These are phyloP conservation scores for Paracoccidioides brasiliensis DNA, from an alignment of 2,329 filamentous ascomycete genomes.

Conservation along the genomic window DNA sequence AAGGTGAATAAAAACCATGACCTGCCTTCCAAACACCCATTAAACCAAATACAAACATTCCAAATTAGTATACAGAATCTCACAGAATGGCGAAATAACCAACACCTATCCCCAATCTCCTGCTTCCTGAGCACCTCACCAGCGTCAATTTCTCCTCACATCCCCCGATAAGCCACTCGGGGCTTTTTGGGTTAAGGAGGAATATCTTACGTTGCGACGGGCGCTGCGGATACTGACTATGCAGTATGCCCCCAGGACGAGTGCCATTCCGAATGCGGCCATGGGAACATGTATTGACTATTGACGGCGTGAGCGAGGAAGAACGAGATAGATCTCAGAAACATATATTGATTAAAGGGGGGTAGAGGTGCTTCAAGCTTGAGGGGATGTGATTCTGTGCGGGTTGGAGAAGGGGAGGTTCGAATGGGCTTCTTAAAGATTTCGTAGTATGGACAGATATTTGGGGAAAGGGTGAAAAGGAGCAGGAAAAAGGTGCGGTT, in stretches of 20 bases:
- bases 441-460: too few relatives aligned
- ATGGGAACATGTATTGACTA: constrained; percentile 38
- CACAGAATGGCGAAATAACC: too few relatives aligned
- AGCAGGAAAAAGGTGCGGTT: too few relatives aligned
- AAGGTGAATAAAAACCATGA: too few relatives aligned
- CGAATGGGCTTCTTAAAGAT: too few relatives aligned
- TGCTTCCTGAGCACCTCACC: too few relatives aligned
- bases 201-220: constrained; percentile 45
- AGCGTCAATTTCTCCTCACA: not conserved
- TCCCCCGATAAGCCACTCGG: not conserved
- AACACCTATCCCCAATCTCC: too few relatives aligned
- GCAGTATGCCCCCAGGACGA: constrained; percentile 47
- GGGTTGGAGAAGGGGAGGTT: not conserved
- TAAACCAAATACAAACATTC: too few relatives aligned
- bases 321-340: not conserved
- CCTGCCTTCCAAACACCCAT: too few relatives aligned
- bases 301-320: not conserved
- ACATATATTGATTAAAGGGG: not conserved
- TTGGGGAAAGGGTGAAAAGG: too few relatives aligned
- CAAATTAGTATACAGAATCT: too few relatives aligned
- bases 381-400: not conserved
- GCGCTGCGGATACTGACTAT: constrained; percentile 53
- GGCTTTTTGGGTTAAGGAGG: not conserved
- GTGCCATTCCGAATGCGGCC: constrained; percentile 51
- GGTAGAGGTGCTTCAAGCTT: not conserved